These are phyloP conservation scores for Metschnikowia cubensis DNA, from an alignment of 805 yeast genomes.

Conservation along the genomic window DNA sequence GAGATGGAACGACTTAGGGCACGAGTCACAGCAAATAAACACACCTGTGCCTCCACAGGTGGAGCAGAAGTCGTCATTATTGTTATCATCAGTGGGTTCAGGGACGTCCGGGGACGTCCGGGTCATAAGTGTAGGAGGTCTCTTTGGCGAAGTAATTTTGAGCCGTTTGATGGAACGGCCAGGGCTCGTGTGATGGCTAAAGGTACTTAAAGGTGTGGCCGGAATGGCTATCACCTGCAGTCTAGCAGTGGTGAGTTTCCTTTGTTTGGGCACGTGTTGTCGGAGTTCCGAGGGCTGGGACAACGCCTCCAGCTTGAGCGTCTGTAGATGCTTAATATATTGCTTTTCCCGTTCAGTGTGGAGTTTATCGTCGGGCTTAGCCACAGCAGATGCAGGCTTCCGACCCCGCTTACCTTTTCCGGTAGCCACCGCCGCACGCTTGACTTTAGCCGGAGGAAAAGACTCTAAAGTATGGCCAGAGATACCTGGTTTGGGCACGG, in stretches of 20 bases:
- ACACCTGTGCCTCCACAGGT: constrained; percentile 87
- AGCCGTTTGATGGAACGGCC: constrained; percentile 11
- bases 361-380: constrained; percentile 16
- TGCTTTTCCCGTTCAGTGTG: constrained; percentile 12
- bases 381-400: constrained; percentile 11
- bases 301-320: constrained; percentile 14
- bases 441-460: constrained; percentile 59
- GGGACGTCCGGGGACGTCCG: constrained; percentile 8
- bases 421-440: constrained; percentile 52
- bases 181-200: neutral
- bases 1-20: constrained; percentile 91
- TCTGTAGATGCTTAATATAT: constrained; percentile 14
- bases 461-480: constrained; percentile 73
- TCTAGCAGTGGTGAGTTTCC: constrained; percentile 21
- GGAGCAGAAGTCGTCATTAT: constrained; percentile 87
- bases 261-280: constrained; percentile 13
- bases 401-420: constrained; percentile 34
- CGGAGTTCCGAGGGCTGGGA: constrained; percentile 12
- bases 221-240: constrained; percentile 5
- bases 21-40: constrained; percentile 88
- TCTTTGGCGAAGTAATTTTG: constrained; percentile 35
- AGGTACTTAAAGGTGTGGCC: constrained; percentile 1
- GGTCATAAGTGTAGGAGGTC: constrained; percentile 22
- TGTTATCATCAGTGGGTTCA: constrained; percentile 16
- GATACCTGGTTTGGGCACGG: constrained; percentile 52